Conservation (phyloP, 371 early-diverging fungal genomes). For the Haplosporangium sp. region DNA sequence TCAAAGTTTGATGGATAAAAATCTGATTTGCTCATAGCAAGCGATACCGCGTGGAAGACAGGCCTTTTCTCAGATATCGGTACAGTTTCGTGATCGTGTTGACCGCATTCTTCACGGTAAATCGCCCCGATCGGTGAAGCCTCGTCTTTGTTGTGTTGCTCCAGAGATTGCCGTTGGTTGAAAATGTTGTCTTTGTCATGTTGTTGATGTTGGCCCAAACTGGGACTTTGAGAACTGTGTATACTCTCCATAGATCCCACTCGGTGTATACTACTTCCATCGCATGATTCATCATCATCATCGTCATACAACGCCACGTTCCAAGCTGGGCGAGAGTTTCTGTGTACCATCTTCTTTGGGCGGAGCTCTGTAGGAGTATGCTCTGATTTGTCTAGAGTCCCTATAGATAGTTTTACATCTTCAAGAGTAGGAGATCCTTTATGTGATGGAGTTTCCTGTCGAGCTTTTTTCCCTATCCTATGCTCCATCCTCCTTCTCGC, state of each 20-base stretch:
- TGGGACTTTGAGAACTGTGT: slow-evolving; percentile 8
- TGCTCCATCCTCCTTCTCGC: slow-evolving; percentile 28
- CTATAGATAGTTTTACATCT: neutral
- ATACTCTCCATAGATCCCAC: neutral
- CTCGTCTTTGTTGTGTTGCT: neutral
- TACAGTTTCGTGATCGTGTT: neutral
- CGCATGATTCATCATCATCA: slow-evolving; percentile 19
- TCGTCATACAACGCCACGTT: slow-evolving; percentile 46
- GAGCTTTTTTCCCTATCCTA: slow-evolving; percentile 10
- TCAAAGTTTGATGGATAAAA: slow-evolving; percentile 23
- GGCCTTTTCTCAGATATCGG: slow-evolving; percentile 14
- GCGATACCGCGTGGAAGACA: neutral
- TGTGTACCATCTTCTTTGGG: neutral
- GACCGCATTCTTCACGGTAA: slow-evolving; percentile 14
- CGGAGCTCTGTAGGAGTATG: neutral
- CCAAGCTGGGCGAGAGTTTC: slow-evolving; percentile 38
- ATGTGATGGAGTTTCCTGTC: neutral
- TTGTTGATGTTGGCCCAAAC: neutral
- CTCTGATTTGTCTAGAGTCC: neutral
- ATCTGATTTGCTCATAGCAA: neutral
- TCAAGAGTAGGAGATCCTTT: neutral
- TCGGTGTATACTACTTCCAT: neutral
- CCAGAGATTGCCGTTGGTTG: slow-evolving; percentile 1
- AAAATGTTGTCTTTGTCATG: neutral
- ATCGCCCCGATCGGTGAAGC: slow-evolving; percentile 13